Percentiles rank a stretch among this genome's conserved stretches.
Conservation (phyloP, 768 basidiomycete species). For the Suillus clintonianus region DNA sequence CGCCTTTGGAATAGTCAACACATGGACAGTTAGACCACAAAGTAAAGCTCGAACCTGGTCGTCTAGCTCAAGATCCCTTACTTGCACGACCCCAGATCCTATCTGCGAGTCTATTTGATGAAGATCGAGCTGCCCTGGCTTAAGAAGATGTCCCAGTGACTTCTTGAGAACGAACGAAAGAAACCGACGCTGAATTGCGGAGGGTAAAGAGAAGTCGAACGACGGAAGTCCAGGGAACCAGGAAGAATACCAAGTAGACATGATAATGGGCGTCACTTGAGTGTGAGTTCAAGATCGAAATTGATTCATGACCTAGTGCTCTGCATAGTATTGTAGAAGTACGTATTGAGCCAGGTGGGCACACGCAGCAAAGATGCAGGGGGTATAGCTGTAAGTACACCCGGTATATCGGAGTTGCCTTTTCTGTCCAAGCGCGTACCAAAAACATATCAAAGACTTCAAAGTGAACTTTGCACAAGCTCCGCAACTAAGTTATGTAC, state of each 20-base stretch:
- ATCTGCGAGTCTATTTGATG: constrained; percentile 91
- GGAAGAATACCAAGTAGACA: constrained; percentile 62
- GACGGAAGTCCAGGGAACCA: constrained; percentile 55
- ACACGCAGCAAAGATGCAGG: background rate
- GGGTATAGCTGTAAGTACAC: background rate
- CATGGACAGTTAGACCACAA: constrained; percentile 7
- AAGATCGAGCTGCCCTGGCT: constrained; percentile 85
- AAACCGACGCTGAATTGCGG: constrained; percentile 82
- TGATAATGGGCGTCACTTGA: constrained; percentile 16
- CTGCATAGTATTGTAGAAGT: background rate
- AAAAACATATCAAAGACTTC: background rate
- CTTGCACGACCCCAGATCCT: constrained; percentile 85
- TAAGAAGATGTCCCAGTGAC: constrained; percentile 81
- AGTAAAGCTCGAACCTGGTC: constrained; percentile 55
- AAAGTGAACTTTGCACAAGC: background rate
- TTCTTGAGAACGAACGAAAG: constrained; percentile 87
- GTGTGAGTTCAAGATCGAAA: background rate
- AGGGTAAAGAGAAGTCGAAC: constrained; percentile 66
- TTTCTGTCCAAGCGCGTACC: background rate
- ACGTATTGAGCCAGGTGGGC: constrained; percentile 3
- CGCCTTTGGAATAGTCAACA: constrained; percentile 50
- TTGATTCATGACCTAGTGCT: background rate
- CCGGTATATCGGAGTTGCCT: background rate
- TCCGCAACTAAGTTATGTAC: background rate
- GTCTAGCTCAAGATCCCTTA: constrained; percentile 82